Conservation (phyloP, 1,284 basidiomycete genomes). For the Ceratobasidium sp. region DNA sequence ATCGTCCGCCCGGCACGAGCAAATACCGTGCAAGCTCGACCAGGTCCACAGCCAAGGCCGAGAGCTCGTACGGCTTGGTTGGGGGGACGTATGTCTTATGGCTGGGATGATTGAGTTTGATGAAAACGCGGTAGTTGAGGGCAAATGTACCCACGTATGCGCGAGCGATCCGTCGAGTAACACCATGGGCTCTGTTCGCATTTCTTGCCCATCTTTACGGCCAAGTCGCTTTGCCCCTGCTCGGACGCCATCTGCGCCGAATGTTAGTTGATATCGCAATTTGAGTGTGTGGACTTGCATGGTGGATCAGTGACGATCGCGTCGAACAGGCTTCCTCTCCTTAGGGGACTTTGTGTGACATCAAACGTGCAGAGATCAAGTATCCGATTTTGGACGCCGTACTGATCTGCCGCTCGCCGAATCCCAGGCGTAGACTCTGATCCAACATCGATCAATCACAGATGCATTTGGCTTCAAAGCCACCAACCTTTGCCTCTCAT, state of each 20-base stretch:
- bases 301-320: conserved; percentile 95
- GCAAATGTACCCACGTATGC: conserved; percentile 49
- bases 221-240: conserved; percentile 96
- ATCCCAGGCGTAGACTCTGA: conserved; percentile 64
- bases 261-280: background rate
- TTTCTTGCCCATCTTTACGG: conserved; percentile 56
- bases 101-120: background rate
- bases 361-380: conserved; percentile 91
- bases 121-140: background rate
- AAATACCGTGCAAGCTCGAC: conserved; percentile 84
- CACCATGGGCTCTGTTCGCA: conserved; percentile 49
- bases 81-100: conserved; percentile 82
- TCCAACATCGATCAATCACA: conserved; percentile 34
- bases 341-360: conserved; percentile 87
- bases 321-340: conserved; percentile 88
- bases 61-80: conserved; percentile 92
- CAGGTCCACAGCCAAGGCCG: conserved; percentile 81
- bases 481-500: conserved; percentile 86
- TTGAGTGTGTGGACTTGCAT: conserved; percentile 61
- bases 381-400: conserved; percentile 77
- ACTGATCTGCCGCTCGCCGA: conserved; percentile 82
- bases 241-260: conserved; percentile 82
- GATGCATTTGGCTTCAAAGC: conserved; percentile 34
- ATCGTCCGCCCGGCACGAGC: conserved; percentile 82
- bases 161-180: conserved; percentile 50